Base-by-base conservation (phyloP, 225 moss, liverwort and hornwort genomes). In the Straminergon stramineum region DNA sequence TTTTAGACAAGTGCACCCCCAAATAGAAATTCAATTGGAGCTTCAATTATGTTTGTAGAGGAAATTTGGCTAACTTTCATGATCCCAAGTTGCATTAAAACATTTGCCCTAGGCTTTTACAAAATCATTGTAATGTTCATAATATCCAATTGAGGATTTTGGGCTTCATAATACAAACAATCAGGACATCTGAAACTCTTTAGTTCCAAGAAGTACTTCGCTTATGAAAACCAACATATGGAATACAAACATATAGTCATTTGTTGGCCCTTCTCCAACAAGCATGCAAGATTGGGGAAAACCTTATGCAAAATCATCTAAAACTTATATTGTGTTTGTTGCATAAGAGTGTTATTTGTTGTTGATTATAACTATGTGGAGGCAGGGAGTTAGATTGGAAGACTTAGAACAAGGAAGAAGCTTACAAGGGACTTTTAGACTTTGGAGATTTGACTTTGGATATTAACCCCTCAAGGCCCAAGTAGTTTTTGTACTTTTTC, bases 261-360 rank as follows among this genome's bases (percentile, higher is more conserved):
- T 39, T 73, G 9, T 27, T 73, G 8, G 9, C 9, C 5, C 0
- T 73, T 27, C 3, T 15, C 0, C 1, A 24, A 7, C 3, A 43
- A 73, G 2, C 14, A 26, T 5, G 26, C 4, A 27, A 26, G 3
- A 73, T 43, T 4, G 6, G 5, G 20, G 4, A 22, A n/a, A 68
- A n/a, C 4, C 4, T 69, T 6, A 20, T 1, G 5, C 37, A 35
- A 67, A 20, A 11, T 67, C n/a, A n/a, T n/a, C 7, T 69, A 7
- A 41, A 71, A 2, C 41, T 41, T 71, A 0, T 71, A 0, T 41
- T 26, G 23, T 69, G 7, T 22, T 19, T 67, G 2, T 13, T 1
- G 0, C 3, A 0, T n/a, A 13, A n/a, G 0, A 13, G n/a, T 69
- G 13, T 23, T 23, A 13, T n/a, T 69, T 69, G 20, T 0, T 6